These are phyloP conservation scores for Chalciporus chontae DNA, from an alignment of 768 basidiomycete species.

Conservation along the genomic window DNA sequence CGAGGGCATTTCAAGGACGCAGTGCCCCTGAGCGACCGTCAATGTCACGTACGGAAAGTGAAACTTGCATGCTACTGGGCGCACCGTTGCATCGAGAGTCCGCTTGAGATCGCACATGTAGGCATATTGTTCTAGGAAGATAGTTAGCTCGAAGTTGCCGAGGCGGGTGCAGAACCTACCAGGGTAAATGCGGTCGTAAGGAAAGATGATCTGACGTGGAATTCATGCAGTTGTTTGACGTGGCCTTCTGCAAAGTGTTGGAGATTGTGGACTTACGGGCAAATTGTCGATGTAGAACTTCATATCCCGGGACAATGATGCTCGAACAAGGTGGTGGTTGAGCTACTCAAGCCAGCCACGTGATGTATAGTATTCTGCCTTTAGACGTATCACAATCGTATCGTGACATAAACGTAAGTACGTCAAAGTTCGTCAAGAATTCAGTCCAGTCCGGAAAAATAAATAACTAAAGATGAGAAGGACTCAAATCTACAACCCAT, in stretches of 20 bases:
- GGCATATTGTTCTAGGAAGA: constrained; percentile 84
- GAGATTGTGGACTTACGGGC: constrained; percentile 47
- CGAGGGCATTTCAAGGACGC: constrained; percentile 99
- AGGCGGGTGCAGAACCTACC: constrained; percentile 44
- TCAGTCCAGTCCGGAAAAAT: neutral
- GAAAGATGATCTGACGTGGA: constrained; percentile 70
- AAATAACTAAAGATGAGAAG: neutral
- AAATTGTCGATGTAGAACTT: constrained; percentile 82
- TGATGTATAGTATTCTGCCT: no score
- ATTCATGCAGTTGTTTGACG: neutral
- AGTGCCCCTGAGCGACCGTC: constrained; percentile 74
- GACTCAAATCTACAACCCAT: neutral
- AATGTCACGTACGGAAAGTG: neutral
- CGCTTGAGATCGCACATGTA: constrained; percentile 99
- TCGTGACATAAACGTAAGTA: neutral
- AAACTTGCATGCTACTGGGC: constrained; percentile 10
- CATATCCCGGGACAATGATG: constrained; percentile 39
- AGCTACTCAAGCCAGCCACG: no score
- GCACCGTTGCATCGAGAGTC: constrained; percentile 89
- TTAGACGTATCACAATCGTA: no score
- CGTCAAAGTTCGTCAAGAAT: no score
- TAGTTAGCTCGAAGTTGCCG: constrained; percentile 6
- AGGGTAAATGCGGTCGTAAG: constrained; percentile 94
- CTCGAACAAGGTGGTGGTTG: neutral
- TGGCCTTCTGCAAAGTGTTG: neutral